Percentiles rank a stretch among this genome's conserved stretches.
Conservation (phyloP, 2,329 filamentous ascomycete genomes). For the Cercospora sp. region DNA sequence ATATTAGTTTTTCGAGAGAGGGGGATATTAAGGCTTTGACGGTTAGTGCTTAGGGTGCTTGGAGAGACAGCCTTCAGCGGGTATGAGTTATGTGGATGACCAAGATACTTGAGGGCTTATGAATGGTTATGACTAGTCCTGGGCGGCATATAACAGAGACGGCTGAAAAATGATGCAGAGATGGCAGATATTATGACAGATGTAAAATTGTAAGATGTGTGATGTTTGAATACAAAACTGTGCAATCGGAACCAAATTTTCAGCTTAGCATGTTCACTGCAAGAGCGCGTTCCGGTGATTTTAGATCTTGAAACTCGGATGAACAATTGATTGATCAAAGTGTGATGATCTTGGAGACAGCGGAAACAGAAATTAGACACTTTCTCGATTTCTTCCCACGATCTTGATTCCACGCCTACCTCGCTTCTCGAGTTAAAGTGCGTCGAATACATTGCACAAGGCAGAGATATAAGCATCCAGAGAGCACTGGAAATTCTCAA, state of each 20-base stretch:
- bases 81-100: not conserved
- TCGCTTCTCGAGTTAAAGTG: too few species aligned
- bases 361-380: too few species aligned
- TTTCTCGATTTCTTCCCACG: too few species aligned
- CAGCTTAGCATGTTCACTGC: not conserved
- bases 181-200: not conserved
- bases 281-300: not conserved
- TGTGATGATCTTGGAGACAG: too few species aligned
- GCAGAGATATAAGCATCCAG: too few species aligned
- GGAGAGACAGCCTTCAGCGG: not conserved
- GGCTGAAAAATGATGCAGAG: not conserved
- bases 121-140: not conserved
- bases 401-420: too few species aligned
- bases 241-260: not conserved
- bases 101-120: not conserved
- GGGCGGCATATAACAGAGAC: not conserved
- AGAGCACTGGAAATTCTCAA: too few species aligned
- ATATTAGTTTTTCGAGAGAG: slow-evolving; percentile 11
- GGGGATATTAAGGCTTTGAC: slow-evolving; percentile 11
- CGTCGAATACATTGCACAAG: too few species aligned
- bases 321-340: not conserved
- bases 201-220: not conserved
- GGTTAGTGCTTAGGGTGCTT: not conserved
- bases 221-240: not conserved
- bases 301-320: not conserved